phyloP scores from a whole-genome alignment of 2,329 filamentous ascomycete genomes.

The Massarina eburnea region DNA sequence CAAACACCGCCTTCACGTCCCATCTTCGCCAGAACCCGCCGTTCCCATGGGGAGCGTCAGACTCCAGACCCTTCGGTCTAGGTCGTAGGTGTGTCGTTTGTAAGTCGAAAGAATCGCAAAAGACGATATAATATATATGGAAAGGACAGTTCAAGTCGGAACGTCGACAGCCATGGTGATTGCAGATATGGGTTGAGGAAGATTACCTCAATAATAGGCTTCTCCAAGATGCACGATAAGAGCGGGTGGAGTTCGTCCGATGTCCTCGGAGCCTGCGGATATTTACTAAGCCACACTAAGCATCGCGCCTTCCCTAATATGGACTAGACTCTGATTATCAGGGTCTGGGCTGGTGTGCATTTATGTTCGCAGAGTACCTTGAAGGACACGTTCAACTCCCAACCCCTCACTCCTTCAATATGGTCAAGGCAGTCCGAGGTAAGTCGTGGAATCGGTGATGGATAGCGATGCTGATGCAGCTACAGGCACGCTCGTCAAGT shows the following conservation, averaged over 20 bases:
- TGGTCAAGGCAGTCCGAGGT: slow-evolving; percentile 63
- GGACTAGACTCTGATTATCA: slow-evolving; percentile 5
- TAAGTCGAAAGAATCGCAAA: too few species aligned
- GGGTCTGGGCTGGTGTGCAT: slow-evolving; percentile 4
- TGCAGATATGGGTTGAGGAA: slow-evolving; percentile 5
- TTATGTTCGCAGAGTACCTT: slow-evolving; percentile 20
- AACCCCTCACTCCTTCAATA: slow-evolving; percentile 31
- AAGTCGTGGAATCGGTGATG: not conserved
- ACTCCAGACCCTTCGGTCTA: not conserved
- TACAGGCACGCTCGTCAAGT: slow-evolving; percentile 72
- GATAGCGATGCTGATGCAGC: not conserved
- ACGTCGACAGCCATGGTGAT: not conserved
- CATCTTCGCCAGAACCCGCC: not conserved
- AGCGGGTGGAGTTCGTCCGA: not conserved
- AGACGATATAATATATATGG: not conserved
- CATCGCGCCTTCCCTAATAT: not conserved
- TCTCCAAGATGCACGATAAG: not conserved
- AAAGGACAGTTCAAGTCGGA: not conserved
- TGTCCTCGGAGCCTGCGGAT: slow-evolving; percentile 3
- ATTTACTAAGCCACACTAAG: not conserved
- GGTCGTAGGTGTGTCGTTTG: not conserved
- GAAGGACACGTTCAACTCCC: slow-evolving; percentile 18
- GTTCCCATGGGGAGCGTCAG: not conserved
- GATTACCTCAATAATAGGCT: slow-evolving; percentile 1
- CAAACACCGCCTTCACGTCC: not conserved